phyloP scores from a whole-genome alignment of 2,329 filamentous ascomycete genomes.

The Trichoderma sp. region DNA sequence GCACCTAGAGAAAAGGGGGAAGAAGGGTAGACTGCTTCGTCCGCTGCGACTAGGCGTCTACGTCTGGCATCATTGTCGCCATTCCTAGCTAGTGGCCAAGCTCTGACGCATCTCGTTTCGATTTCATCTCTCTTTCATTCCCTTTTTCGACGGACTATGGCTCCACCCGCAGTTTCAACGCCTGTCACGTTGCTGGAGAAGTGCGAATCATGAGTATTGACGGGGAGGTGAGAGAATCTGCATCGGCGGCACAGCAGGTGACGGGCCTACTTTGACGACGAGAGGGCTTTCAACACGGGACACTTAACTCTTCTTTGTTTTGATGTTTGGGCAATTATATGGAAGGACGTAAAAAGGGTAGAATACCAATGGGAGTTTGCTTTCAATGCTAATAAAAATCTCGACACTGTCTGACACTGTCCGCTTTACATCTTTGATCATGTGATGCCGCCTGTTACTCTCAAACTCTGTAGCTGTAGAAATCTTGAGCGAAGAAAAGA shows the following conservation, averaged over 20 bases:
- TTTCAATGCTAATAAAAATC: slow-evolving; percentile 3
- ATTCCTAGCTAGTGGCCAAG: neutral
- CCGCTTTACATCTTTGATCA: neutral
- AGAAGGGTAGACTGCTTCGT: neutral
- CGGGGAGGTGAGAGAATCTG: neutral
- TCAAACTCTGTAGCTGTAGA: neutral
- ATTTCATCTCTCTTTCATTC: neutral
- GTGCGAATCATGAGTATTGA: neutral
- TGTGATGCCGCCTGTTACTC: neutral
- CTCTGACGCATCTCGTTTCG: neutral
- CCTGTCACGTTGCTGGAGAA: neutral
- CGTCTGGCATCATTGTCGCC: neutral
- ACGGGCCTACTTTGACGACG: neutral
- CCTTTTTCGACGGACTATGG: neutral
- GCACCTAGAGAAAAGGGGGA: neutral
- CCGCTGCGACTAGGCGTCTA: neutral
- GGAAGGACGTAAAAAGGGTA: slow-evolving; percentile 19
- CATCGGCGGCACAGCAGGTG: neutral
- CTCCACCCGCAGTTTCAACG: neutral
- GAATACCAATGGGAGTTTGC: slow-evolving; percentile 20
- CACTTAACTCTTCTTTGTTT: slow-evolving; percentile 17
- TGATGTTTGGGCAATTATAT: slow-evolving; percentile 18
- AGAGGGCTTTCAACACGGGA: neutral
- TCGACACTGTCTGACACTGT: neutral
- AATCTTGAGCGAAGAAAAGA: neutral